These are phyloP conservation scores for Datura wrightii DNA, from an alignment of 257 asterid species.

Conservation along the genomic window DNA sequence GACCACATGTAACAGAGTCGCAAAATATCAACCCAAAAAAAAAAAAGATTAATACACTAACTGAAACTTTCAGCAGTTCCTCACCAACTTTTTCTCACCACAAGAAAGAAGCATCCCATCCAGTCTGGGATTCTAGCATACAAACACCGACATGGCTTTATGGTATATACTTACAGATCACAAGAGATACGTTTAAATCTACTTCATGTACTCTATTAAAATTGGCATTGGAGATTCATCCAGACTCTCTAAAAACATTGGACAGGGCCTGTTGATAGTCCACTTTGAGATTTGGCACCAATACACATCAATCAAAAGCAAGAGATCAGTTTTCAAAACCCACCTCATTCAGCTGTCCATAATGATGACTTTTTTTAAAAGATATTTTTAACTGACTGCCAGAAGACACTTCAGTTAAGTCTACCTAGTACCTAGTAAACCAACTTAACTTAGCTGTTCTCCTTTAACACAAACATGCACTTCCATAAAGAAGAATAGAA, in stretches of 20 bases:
- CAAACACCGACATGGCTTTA: neutral
- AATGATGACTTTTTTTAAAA: neutral
- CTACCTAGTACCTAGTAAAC: neutral
- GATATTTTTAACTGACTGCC: neutral
- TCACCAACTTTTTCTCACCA: neutral
- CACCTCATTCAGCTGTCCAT: neutral
- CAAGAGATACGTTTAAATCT: neutral
- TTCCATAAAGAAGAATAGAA: neutral
- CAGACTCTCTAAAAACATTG: neutral
- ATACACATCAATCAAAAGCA: neutral
- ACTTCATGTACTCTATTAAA: neutral
- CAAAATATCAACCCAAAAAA: neutral
- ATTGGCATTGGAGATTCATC: neutral
- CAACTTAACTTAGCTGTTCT: neutral
- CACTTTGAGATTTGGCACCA: neutral
- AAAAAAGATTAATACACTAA: neutral
- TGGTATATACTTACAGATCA: neutral
- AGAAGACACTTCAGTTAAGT: neutral
- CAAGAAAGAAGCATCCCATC: neutral
- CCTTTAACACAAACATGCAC: constrained; percentile 3
- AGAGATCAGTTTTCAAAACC: neutral
- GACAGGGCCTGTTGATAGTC: neutral
- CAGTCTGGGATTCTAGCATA: neutral
- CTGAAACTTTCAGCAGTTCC: neutral
- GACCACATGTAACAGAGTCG: neutral